Conservation (phyloP, 352 stramenopile genomes). For the Globisporangium recalcitrans region DNA sequence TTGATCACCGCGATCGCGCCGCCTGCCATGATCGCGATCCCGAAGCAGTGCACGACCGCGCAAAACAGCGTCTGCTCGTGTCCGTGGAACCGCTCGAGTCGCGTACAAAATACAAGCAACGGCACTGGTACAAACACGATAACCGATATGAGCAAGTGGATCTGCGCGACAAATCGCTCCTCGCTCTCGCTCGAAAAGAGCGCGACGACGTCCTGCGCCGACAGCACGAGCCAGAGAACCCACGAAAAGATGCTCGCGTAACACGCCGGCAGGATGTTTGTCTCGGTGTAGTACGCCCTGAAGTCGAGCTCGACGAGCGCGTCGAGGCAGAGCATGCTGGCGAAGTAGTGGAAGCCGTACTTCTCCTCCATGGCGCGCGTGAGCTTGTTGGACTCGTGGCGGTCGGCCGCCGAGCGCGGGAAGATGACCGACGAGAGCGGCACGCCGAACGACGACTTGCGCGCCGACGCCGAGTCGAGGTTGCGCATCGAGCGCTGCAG, state of each 20-base stretch:
- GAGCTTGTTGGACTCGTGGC: conserved; percentile 62
- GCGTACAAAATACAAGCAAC: conserved; percentile 44
- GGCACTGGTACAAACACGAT: conserved; percentile 61
- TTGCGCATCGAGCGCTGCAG: conserved; percentile 4
- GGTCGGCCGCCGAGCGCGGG: conserved; percentile 54
- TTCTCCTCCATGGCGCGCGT: conserved; percentile 67
- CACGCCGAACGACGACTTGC: conserved; percentile 58
- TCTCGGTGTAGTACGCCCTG: conserved; percentile 72
- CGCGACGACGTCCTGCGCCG: conserved; percentile 30
- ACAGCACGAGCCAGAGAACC: conserved; percentile 49
- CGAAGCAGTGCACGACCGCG: conserved; percentile 67
- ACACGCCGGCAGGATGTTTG: conserved; percentile 51
- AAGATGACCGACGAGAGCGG: conserved; percentile 71
- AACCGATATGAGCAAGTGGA: conserved; percentile 42
- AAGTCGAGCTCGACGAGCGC: conserved; percentile 69
- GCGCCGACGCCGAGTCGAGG: conserved; percentile 4
- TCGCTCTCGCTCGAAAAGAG: conserved; percentile 36
- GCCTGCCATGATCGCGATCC: conserved; percentile 35
- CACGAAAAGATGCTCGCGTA: conserved; percentile 59
- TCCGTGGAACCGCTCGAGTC: conserved; percentile 43
- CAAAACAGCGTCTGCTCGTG: conserved; percentile 60
- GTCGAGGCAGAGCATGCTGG: conserved; percentile 60
- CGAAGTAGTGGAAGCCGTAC: conserved; percentile 81
- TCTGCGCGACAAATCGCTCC: conserved; percentile 21
- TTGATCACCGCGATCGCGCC: conserved; percentile 38